phyloP scores from a whole-genome alignment of 2,329 filamentous ascomycete genomes.

The Pseudogymnoascus sp. region DNA sequence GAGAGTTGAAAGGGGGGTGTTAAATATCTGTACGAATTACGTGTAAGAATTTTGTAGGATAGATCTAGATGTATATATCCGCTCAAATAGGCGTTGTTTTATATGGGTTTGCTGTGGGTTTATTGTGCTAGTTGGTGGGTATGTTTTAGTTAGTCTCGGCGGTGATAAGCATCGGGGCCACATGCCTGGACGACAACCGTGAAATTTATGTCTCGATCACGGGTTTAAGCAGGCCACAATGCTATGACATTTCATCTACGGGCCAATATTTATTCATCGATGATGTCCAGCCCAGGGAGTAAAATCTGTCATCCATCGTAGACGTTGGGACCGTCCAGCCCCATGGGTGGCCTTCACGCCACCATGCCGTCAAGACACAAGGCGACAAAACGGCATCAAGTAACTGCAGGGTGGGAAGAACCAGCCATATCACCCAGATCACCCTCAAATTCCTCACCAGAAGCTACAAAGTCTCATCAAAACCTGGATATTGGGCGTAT shows the following conservation, averaged over 20 bases:
- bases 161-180: background rate
- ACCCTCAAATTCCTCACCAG: background rate
- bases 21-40: conserved; percentile 8
- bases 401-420: background rate
- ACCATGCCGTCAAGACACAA: background rate
- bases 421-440: background rate
- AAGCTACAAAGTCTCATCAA: background rate
- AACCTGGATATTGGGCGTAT: background rate
- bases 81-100: conserved; percentile 3
- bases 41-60: conserved; percentile 1
- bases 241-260: background rate
- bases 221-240: background rate
- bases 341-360: background rate
- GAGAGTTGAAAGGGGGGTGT: background rate
- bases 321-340: background rate
- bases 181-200: background rate
- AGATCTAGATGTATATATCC: conserved; percentile 6
- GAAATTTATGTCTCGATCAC: background rate
- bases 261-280: background rate
- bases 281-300: background rate
- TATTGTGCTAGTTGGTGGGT: background rate
- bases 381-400: background rate
- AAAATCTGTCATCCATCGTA: background rate
- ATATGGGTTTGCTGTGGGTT: background rate
- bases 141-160: background rate